Evolutionary conservation across 2,329 filamentous ascomycete species (phyloP), one percentile per base, ranked within the genome.

Genomic region (Drechslerella coelobrocha): DNA sequence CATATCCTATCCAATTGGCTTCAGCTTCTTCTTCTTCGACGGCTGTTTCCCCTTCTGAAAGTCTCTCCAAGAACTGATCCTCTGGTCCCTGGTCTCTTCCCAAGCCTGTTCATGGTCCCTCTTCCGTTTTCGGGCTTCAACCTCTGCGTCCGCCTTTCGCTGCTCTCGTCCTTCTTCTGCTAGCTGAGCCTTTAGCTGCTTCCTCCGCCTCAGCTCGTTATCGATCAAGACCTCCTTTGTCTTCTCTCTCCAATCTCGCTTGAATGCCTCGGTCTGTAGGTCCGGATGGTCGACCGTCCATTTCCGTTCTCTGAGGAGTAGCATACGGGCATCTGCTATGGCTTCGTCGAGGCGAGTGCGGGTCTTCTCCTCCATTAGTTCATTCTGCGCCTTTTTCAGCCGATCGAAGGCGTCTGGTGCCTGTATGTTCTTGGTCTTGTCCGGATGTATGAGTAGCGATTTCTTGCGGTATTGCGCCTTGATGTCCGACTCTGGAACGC

Each of bases 381-480:
- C 86, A 1, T 88, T 89, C 78, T 97, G 92, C 0, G 94, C 94
- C 80, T 97, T 97, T 77, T 96, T 96, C 26, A 99, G 85, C 8
- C 93, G 88, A 80, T 99, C 94, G 78, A 99, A 99, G 74, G 94
- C 94, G 76, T 97, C 94, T 2, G 94, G 93, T 0, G 94, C 94
- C 52, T 84, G 85, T 0, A 91, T 89, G 78, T 99, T 97, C 77
- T 88, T 88, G 62, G 94, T 97, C 80, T 99, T 99, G 83, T 99
- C 94, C 5, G 94, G 94, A 82, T 99, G 94, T 82, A 99, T 97
- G 52, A 99, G 87, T 63, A 99, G 88, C n/a, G 94, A 99, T 80
- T 97, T 97, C 77, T 91, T 92, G 83, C 94, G 92, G 82, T 97
- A 99, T 75, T 86, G 86, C 75, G 88, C 83, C 81, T 97, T 97